Evolutionary conservation across 2,329 filamentous ascomycete genomes (phyloP).

Genomic region (Fusarium verrucosum): DNA sequence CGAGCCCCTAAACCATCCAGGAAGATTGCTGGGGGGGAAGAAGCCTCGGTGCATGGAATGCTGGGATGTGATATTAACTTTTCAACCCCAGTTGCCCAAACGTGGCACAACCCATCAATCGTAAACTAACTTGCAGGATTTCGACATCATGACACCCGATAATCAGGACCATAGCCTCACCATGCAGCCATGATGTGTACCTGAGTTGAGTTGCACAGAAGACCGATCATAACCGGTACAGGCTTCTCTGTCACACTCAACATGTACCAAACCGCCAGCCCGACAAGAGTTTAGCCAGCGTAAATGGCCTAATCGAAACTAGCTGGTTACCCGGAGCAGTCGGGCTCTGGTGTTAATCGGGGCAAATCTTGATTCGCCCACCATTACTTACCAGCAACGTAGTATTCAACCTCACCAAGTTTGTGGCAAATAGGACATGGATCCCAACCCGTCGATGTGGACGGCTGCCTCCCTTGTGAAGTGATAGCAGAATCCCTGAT

Average conservation of each 20-base stretch:
- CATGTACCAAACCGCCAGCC: background rate
- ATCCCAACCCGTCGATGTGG: slow-evolving; percentile 29
- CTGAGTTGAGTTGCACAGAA: slow-evolving; percentile 10
- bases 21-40: background rate
- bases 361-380: slow-evolving; percentile 29
- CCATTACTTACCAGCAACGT: slow-evolving; percentile 36
- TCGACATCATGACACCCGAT: slow-evolving; percentile 1
- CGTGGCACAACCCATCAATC: background rate
- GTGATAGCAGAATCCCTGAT: slow-evolving; percentile 5
- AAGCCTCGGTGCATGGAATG: slow-evolving; percentile 17
- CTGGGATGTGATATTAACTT: slow-evolving; percentile 27
- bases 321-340: slow-evolving; percentile 29
- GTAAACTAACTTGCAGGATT: background rate
- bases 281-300: slow-evolving; percentile 5
- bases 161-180: slow-evolving; percentile 2
- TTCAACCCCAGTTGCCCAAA: slow-evolving; percentile 10
- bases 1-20: slow-evolving; percentile 7
- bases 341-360: slow-evolving; percentile 10
- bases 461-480: slow-evolving; percentile 24
- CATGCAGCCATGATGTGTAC: slow-evolving; percentile 9
- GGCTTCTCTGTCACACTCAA: background rate
- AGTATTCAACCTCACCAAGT: slow-evolving; percentile 35
- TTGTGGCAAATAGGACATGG: slow-evolving; percentile 40
- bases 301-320: slow-evolving; percentile 19
- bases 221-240: slow-evolving; percentile 32